Percentiles rank a stretch among this genome's conserved stretches.
These are phyloP conservation scores for Apiotrichum veenhuisii DNA, from an alignment of 1,284 basidiomycete genomes.

Conservation along the genomic window DNA sequence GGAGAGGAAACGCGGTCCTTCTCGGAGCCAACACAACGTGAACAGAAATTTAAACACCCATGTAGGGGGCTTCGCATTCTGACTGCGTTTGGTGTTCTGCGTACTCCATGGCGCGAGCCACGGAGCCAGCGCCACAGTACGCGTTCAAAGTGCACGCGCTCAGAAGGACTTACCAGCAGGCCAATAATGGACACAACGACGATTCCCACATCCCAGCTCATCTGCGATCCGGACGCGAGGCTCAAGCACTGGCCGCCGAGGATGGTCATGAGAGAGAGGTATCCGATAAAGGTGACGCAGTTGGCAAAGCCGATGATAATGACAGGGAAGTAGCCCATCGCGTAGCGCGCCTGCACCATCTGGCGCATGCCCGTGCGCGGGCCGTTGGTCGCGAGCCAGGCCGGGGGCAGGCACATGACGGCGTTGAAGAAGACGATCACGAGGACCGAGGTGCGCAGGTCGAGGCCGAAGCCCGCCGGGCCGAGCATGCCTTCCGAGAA, in stretches of 20 bases:
- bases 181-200: slow-evolving; percentile 76
- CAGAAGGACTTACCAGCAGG: slow-evolving; percentile 57
- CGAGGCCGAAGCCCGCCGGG: slow-evolving; percentile 37
- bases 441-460: slow-evolving; percentile 29
- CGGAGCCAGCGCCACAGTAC: too few relatives aligned
- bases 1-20: too few relatives aligned
- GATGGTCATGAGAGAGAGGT: slow-evolving; percentile 71
- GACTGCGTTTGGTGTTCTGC: too few relatives aligned
- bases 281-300: slow-evolving; percentile 62
- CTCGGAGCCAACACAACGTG: too few relatives aligned
- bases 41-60: too few relatives aligned
- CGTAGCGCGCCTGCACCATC: slow-evolving; percentile 74
- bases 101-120: too few relatives aligned
- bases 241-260: slow-evolving; percentile 73
- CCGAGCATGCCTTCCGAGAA: slow-evolving; percentile 47
- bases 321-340: slow-evolving; percentile 69
- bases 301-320: slow-evolving; percentile 64
- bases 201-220: slow-evolving; percentile 67
- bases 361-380: slow-evolving; percentile 80
- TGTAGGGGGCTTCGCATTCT: too few relatives aligned
- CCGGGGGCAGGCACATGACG: slow-evolving; percentile 31
- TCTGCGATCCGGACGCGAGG: slow-evolving; percentile 60
- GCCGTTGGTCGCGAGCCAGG: slow-evolving; percentile 66
- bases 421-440: slow-evolving; percentile 39
- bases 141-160: too few relatives aligned